Conservation (phyloP, 495 filamentous ascomycete species). For the Lasiosphaeria miniovina region DNA sequence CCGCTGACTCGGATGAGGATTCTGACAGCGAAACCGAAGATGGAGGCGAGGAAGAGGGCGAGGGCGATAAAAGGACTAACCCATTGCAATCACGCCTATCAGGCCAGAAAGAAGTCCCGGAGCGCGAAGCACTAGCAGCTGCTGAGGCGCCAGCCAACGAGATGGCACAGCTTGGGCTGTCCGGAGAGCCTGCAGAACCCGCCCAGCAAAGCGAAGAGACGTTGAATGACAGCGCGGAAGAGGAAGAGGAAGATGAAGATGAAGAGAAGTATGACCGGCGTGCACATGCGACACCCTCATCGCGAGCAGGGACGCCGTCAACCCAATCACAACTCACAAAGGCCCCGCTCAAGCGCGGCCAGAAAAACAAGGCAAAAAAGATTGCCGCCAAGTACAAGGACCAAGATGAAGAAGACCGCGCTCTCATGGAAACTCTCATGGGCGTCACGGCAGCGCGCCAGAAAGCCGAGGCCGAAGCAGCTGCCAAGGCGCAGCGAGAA, state of each 20-base stretch:
- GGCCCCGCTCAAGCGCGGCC: slow-evolving; percentile 63
- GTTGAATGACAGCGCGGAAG: slow-evolving; percentile 19
- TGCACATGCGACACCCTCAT: slow-evolving; percentile 10
- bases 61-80: slow-evolving; percentile 38
- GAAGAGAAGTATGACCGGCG: slow-evolving; percentile 18
- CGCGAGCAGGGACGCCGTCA: slow-evolving; percentile 22
- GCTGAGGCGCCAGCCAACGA: slow-evolving; percentile 25
- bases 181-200: slow-evolving; percentile 18
- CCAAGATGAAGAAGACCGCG: slow-evolving; percentile 91
- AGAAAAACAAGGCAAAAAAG: slow-evolving; percentile 82
- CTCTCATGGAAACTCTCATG: slow-evolving; percentile 74
- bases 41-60: slow-evolving; percentile 32
- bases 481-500: slow-evolving; percentile 48
- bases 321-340: slow-evolving; percentile 28
- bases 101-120: slow-evolving; percentile 26
- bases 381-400: slow-evolving; percentile 85
- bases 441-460: slow-evolving; percentile 61
- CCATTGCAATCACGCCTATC: slow-evolving; percentile 41
- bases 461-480: slow-evolving; percentile 52
- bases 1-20: slow-evolving; percentile 24
- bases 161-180: slow-evolving; percentile 30
- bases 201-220: slow-evolving; percentile 15
- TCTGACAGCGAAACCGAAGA: slow-evolving; percentile 35
- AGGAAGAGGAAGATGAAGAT: slow-evolving; percentile 17
- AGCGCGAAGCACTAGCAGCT: slow-evolving; percentile 9